Percentiles rank a stretch among this genome's conserved stretches.
Conservation (phyloP, 108 stramenopile species). For the Pseudonitzschia delicatissima region DNA sequence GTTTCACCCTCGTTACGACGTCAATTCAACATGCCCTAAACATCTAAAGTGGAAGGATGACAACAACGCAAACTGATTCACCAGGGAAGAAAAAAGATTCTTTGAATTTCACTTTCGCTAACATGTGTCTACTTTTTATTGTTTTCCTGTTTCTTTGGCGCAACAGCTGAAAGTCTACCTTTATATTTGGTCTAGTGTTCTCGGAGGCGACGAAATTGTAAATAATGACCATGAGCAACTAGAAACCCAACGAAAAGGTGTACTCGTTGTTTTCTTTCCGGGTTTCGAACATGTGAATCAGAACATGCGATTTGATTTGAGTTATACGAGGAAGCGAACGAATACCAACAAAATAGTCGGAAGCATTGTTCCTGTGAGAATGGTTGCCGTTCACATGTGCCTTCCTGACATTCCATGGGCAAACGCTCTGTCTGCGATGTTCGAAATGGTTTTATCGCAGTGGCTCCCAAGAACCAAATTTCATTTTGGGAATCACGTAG, state of each 20-base stretch:
- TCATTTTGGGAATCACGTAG: background rate
- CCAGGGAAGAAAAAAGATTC: too few relatives aligned
- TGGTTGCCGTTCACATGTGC: background rate
- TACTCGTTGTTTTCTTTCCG: background rate
- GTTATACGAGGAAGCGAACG: background rate
- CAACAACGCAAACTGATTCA: too few relatives aligned
- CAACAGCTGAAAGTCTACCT: constrained; percentile 4
- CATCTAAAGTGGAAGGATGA: too few relatives aligned
- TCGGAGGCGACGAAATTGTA: background rate
- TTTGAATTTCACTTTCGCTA: too few relatives aligned
- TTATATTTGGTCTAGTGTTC: constrained; percentile 4
- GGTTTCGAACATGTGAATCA: background rate
- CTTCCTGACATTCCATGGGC: background rate
- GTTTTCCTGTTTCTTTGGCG: background rate
- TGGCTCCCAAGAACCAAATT: constrained; percentile 5
- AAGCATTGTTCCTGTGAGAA: background rate
- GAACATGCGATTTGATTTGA: background rate
- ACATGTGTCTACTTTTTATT: too few relatives aligned
- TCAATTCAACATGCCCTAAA: too few relatives aligned
- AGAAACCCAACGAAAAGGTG: constrained; percentile 13
- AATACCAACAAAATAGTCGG: background rate
- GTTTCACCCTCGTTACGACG: too few relatives aligned
- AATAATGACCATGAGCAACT: background rate
- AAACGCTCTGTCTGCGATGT: background rate
- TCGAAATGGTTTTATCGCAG: background rate